Base-by-base conservation (phyloP, 2,329 filamentous ascomycete species). In the Fusarium sp. region DNA sequence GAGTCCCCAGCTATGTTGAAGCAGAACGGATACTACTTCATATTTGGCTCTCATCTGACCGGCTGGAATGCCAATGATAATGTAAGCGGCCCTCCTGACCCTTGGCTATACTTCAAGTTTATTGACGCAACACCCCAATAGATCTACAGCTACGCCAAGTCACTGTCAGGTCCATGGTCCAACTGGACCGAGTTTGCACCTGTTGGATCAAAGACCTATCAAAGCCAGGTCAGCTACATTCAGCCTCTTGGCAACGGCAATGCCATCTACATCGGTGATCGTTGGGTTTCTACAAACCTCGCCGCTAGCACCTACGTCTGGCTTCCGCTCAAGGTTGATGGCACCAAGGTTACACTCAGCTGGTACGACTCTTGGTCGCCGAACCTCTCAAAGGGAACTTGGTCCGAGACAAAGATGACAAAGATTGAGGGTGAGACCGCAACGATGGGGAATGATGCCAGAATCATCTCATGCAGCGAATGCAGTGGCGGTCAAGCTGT, bases 1-100 rank as follows among this genome's bases (percentile, higher is more conserved):
- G 91, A 93, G 76, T 84, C 91, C 0, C 91, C 91, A 0, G 90
- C 91, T 0, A 83, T 93, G 40, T 78, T 91, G 62, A 93, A 92
- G 80, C 85, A 86, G 12, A 83, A 87, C 19, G 87, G 85, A 2
- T 85, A 86, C 0, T 93, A 92, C 80, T 93, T 88, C 80, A 88
- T 93, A 82, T 92, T 93, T 76, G 90, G 87, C 5, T 90, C 88
- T 1, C 83, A 86, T 47, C 78, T 89, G 18, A 88, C 86, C 1
- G 87, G 87, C 6, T 90, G 88, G 88, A 83, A 87, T 64, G 82
- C 90, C 15, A 92, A 92, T 71, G 91, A 92, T 77, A 93, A 93
- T 75, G 84, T 87, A 63, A 73, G 64, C 70, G 46, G 1, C 7
- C 1, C 0, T 6, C 1, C 1, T 1, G 4, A 5, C 25, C 3